Conservation (phyloP, 2,329 filamentous ascomycete species). For the Colletotrichum orbiculare region DNA sequence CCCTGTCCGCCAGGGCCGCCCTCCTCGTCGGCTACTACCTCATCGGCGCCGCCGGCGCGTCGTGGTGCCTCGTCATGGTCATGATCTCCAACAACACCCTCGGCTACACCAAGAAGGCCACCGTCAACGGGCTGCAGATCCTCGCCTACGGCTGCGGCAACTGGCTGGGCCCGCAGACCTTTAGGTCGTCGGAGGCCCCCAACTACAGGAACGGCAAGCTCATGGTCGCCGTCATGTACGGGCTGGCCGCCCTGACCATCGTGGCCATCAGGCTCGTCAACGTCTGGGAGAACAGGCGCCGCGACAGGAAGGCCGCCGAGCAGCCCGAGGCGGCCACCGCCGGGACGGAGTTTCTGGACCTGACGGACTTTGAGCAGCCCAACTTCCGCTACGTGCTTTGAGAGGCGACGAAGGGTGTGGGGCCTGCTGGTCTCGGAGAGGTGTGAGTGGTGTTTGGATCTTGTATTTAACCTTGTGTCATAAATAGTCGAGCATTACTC, state of each 20-base stretch:
- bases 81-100: conserved; percentile 44
- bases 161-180: conserved; percentile 42
- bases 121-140: conserved; percentile 41
- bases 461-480: neutral
- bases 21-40: conserved; percentile 41
- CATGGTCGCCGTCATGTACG: conserved; percentile 41
- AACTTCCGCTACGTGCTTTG: conserved; percentile 41
- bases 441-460: neutral
- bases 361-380: conserved; percentile 41
- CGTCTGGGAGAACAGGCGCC: conserved; percentile 40
- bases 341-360: conserved; percentile 40
- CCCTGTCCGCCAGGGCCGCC: conserved; percentile 38
- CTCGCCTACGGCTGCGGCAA: conserved; percentile 39
- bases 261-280: conserved; percentile 39
- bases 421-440: neutral
- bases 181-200: conserved; percentile 39
- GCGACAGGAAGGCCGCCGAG: conserved; percentile 41
- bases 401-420: neutral
- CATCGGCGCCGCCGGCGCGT: conserved; percentile 40
- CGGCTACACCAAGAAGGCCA: conserved; percentile 45
- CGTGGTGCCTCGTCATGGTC: conserved; percentile 43
- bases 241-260: conserved; percentile 34
- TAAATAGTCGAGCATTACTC: neutral
- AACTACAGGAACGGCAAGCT: conserved; percentile 41
- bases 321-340: conserved; percentile 15